Base-by-base conservation (phyloP, 192 early-diverging fungal species). In the Dispira parvispora region DNA sequence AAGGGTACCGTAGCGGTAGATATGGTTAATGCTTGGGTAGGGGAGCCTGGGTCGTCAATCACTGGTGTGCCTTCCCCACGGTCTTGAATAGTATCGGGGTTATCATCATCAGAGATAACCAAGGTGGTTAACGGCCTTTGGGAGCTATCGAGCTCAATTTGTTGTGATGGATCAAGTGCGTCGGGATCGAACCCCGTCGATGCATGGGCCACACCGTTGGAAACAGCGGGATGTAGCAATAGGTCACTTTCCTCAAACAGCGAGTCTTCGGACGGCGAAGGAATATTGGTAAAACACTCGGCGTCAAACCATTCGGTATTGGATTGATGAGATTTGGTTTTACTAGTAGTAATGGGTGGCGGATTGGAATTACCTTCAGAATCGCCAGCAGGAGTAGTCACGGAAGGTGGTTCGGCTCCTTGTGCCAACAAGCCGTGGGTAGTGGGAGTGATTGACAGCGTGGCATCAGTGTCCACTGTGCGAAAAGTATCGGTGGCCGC, bases 221-320 rank as follows among this genome's bases (percentile, higher is more conserved):
- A 57, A 4, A 50, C 23, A 20, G 49, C n/a, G 16, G 49, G 49
- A 20, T 23, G 23, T 50, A 18, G n/a, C 8, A 18, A 4, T 20
- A 50, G 49, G 27, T 42, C 55, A 44, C n/a, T 43, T 0, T 21
- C 45, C 23, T 44, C 58, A 11, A 43, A 25, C 42, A 61, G 8
- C 14, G 58, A 61, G 42, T 61, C 58, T 13, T 61, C 43, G 8
- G 58, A 61, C 11, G 58, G 58, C 2, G 58, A 61, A 8, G 43
- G 42, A 14, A 61, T 61, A 44, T 44, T 14, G 8, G 58, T 20
- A n/a, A 61, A 43, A 25, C 58, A 44, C 21, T 14, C 18, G 6
- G 32, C 18, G 26, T 61, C 58, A 45, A 61, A 61, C 58, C 58
- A 61, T 8, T 61, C 20, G 32, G 23, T 38, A n/a, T 14, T 44